Base-by-base conservation (phyloP, 352 stramenopile species). In the Globisporangium okanoganense region DNA sequence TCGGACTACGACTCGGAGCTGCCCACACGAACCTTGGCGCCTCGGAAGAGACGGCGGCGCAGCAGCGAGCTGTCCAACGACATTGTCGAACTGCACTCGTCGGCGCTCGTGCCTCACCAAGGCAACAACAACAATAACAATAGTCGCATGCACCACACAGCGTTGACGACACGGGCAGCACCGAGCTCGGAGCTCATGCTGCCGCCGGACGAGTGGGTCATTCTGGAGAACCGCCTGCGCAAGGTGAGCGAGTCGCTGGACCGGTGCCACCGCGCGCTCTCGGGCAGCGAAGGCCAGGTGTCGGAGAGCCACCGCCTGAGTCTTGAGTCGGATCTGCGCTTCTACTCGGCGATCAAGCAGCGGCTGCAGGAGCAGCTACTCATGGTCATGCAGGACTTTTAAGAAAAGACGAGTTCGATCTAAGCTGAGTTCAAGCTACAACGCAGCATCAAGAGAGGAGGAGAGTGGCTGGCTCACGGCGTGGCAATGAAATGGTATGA, bases 301-400 rank as follows among this genome's bases (percentile, higher is more conserved):
- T 80, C 73, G 64, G 75, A 81, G 29, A 75, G 62, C 54, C 79
- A 90, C 47, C 79, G 82, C 27, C 67, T 81, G 61, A 82, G 72
- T 35, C 56, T 90, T 53, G 80, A 90, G 48, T 68, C 69, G 13
- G 80, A 90, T 58, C 59, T 90, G 45, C 72, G 73, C 3, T 90
- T 90, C 61, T 90, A 87, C 66, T 76, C 75, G 1, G 76, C 78
- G 43, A 90, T 90, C 64, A 90, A 90, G 62, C 79, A 88, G 62
- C 76, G 76, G 8, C 67, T 90, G 38, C 80, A 90, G 56, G 76
- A 88, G 66, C 78, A 90, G 29, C 61, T 90, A 24, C 62, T 90
- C 10, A 79, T 88, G 54, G 72, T 82, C 22, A 90, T 90, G 80
- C 76, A 88, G 59, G 76, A 67, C 51, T 76, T 49, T 18, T 59